phyloP scores from a whole-genome alignment of 805 yeast genomes.

The Cyberlindnera bimundalis region DNA sequence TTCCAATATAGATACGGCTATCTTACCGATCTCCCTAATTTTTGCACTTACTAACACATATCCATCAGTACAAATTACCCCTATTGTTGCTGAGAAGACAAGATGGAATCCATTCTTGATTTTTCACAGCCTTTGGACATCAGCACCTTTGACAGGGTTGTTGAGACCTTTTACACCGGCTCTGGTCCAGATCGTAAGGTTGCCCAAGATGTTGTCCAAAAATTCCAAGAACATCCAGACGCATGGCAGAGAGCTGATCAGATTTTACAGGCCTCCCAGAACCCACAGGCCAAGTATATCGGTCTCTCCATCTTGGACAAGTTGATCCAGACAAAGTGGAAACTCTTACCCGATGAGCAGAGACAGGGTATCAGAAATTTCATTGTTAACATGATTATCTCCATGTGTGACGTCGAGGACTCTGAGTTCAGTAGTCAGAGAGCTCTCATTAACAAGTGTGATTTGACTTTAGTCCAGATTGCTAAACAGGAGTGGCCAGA shows the following conservation, averaged over 20 bases:
- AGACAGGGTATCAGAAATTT: slow-evolving; percentile 92
- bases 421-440: slow-evolving; percentile 64
- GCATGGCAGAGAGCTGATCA: slow-evolving; percentile 94
- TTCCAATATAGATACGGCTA: too few relatives aligned
- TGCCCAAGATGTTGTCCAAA: slow-evolving; percentile 69
- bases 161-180: slow-evolving; percentile 78
- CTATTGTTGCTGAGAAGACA: not conserved
- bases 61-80: slow-evolving; percentile 1
- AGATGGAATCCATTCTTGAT: slow-evolving; percentile 86
- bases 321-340: slow-evolving; percentile 91
- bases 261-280: slow-evolving; percentile 71
- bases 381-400: slow-evolving; percentile 87
- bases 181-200: slow-evolving; percentile 61
- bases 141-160: slow-evolving; percentile 74
- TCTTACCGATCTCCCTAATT: not conserved
- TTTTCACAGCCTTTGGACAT: slow-evolving; percentile 83
- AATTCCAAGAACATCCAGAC: slow-evolving; percentile 91
- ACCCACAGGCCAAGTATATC: slow-evolving; percentile 87
- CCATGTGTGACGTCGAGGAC: slow-evolving; percentile 87
- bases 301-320: slow-evolving; percentile 89
- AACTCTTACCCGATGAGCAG: slow-evolving; percentile 82
- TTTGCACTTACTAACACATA: not conserved
- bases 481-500: slow-evolving; percentile 99
- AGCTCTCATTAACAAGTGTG: slow-evolving; percentile 87
- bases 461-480: slow-evolving; percentile 88